Evolutionary conservation across 257 asterid species (phyloP).

Genomic region (Ballota nigra): DNA sequence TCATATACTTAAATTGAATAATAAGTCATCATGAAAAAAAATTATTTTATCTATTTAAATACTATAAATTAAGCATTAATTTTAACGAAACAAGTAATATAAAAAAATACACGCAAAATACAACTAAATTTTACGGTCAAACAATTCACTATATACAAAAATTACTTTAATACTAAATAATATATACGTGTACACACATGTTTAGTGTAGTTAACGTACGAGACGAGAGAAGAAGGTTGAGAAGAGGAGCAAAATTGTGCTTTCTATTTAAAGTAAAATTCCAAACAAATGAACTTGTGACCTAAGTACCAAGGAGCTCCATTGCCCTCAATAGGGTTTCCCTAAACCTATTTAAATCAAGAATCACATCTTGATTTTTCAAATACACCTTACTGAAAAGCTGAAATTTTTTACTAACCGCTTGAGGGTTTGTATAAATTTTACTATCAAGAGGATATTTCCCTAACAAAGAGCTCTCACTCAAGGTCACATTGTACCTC

Average conservation of each 20-base stretch:
- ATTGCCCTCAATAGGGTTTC: not conserved
- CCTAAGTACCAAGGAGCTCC: not conserved
- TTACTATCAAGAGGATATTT: not conserved
- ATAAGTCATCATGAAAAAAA: too few relatives aligned
- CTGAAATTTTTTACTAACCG: not conserved
- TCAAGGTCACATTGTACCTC: constrained; percentile 38
- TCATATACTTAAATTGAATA: too few relatives aligned
- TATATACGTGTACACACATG: too few relatives aligned
- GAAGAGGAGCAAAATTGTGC: not conserved
- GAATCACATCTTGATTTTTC: constrained; percentile 25
- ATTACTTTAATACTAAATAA: too few relatives aligned
- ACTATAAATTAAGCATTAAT: too few relatives aligned
- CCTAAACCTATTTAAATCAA: constrained; percentile 4
- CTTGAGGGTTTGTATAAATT: not conserved
- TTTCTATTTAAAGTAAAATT: not conserved
- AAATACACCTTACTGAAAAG: not conserved
- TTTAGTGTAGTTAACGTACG: too few relatives aligned
- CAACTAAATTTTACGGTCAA: too few relatives aligned
- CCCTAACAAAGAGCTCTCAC: constrained; percentile 42
- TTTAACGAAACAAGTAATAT: too few relatives aligned
- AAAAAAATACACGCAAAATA: too few relatives aligned
- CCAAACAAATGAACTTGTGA: not conserved
- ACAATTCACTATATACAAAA: too few relatives aligned
- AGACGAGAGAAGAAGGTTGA: not conserved
- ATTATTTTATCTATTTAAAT: too few relatives aligned